phyloP scores from a whole-genome alignment of 257 asterid species.

The Solanum paucissectum region DNA sequence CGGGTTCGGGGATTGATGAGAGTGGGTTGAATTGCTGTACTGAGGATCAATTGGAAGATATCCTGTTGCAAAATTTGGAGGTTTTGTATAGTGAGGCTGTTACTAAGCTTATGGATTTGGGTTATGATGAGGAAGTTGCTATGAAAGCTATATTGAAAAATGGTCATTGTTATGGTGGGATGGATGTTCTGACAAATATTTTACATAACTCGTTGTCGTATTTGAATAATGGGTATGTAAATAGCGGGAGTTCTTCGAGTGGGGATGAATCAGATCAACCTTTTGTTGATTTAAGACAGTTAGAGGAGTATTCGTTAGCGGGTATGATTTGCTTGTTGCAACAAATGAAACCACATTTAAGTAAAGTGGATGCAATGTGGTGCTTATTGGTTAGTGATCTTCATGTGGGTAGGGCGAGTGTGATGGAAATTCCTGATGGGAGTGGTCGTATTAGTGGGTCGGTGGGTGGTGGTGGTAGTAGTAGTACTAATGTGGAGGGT shows the following conservation, averaged over 20 bases:
- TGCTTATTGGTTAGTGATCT: constrained; percentile 86
- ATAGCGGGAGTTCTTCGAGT: constrained; percentile 11
- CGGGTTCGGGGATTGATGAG: constrained; percentile 2
- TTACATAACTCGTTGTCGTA: constrained; percentile 67
- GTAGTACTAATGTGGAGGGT: constrained; percentile 20
- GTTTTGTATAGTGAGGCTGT: constrained; percentile 47
- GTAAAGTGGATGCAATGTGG: constrained; percentile 93
- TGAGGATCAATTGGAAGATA: constrained; percentile 46
- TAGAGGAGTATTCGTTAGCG: constrained; percentile 70
- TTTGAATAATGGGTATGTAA: constrained; percentile 29
- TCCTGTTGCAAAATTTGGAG: constrained; percentile 50
- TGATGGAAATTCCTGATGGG: constrained; percentile 63
- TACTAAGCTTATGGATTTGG: constrained; percentile 35
- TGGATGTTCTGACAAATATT: constrained; percentile 79
- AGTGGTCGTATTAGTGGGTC: constrained; percentile 22
- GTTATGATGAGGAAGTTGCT: constrained; percentile 54
- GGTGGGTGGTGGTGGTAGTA: constrained; percentile 6
- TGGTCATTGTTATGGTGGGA: constrained; percentile 70
- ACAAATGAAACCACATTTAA: constrained; percentile 71
- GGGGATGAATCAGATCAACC: constrained; percentile 25
- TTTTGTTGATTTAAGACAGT: constrained; percentile 63
- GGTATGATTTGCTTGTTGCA: constrained; percentile 90
- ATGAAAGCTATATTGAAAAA: constrained; percentile 49
- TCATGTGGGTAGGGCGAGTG: constrained; percentile 80
- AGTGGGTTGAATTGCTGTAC: constrained; percentile 32